Evolutionary conservation across 2,329 filamentous ascomycete species (phyloP), one percentile per base, ranked within the genome.

Genomic region (Cercospora citrullina): DNA sequence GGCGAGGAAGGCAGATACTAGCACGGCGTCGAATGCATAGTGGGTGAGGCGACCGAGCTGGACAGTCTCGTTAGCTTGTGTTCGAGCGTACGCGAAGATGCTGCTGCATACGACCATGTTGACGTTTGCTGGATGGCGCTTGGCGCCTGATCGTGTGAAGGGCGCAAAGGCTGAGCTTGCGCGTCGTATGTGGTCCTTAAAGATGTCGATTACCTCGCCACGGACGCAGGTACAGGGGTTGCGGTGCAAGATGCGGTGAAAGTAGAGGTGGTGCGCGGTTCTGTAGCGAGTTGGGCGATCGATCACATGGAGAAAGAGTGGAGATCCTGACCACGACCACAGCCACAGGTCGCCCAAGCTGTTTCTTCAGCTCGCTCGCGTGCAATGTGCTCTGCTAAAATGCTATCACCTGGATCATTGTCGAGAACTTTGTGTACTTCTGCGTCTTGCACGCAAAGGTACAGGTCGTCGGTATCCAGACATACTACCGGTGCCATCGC

Each of bases 1-100:
- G 45, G 95, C 95, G 73, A 99, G 89, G 80, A 98, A 94, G 71
- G 95, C 92, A 77, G 95, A 99, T 80, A 99, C 92, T 76, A 98
- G 88, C 74, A 98, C 93, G 72, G 94, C 94, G 83, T 98, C 94
- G 81, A 98, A 94, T 77, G 93, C 92, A 84, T 96, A 97, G 84
- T 98, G 94, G 80, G 92, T 91, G 77, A 98, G 83, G 81, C 91
- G 90, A 85, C 94, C 94, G 82, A 98, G 86, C 94, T 97, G 90
- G 83, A 84, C 75, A 80, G 86, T 88, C 36, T 8, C n/a, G n/a
- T 59, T 23, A 59, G 55, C 55, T 36, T 23, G 10, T 33, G 31
- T 3, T 36, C 30, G 28, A 59, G 55, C n/a, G 28, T 18, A 3
- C n/a, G n/a, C 26, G 55, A 5, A 21, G 45, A 23, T 31, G 31